Conservation (phyloP, 176 grass and related monocot species). For the Panicum miliaceum region DNA sequence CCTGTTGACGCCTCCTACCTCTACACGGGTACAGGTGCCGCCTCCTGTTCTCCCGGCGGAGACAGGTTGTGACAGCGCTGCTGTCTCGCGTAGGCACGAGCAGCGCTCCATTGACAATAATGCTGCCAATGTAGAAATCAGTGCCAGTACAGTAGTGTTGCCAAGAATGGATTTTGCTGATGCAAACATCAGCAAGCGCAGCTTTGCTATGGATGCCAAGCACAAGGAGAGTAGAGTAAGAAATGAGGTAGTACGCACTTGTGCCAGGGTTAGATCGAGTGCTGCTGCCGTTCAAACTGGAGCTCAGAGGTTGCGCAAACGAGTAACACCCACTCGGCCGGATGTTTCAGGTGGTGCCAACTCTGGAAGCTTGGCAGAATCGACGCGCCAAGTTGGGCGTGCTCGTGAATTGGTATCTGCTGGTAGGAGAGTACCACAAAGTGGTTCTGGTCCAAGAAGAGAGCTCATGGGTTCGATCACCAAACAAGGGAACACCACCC, state of each 20-base stretch:
- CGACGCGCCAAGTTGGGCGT: neutral
- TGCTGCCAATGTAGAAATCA: neutral
- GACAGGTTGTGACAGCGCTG: neutral
- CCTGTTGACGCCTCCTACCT: conserved; percentile 26
- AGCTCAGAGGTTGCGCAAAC: conserved; percentile 54
- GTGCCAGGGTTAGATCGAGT: conserved; percentile 30
- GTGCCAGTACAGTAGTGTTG: conserved; percentile 9
- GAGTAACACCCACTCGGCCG: conserved; percentile 23
- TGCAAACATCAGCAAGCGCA: conserved; percentile 30
- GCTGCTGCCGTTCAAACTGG: conserved; percentile 29
- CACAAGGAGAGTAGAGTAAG: conserved; percentile 9
- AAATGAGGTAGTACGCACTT: conserved; percentile 11
- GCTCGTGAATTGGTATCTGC: neutral
- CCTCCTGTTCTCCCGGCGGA: conserved; percentile 9
- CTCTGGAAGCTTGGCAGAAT: conserved; percentile 21
- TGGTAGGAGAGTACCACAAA: conserved; percentile 7
- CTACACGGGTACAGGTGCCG: neutral
- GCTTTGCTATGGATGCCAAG: neutral
- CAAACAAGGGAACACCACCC: conserved; percentile 2
- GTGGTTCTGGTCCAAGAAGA: conserved; percentile 29
- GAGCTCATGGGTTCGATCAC: conserved; percentile 17
- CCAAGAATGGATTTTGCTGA: conserved; percentile 35
- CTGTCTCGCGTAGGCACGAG: conserved; percentile 4
- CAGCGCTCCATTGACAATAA: neutral
- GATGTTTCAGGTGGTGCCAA: conserved; percentile 15